A percentile compares a stretch with the other conserved stretches of the same genome.
These are phyloP conservation scores for Fusarium sp. DNA, from an alignment of 2,329 filamentous ascomycete genomes.

Conservation along the genomic window DNA sequence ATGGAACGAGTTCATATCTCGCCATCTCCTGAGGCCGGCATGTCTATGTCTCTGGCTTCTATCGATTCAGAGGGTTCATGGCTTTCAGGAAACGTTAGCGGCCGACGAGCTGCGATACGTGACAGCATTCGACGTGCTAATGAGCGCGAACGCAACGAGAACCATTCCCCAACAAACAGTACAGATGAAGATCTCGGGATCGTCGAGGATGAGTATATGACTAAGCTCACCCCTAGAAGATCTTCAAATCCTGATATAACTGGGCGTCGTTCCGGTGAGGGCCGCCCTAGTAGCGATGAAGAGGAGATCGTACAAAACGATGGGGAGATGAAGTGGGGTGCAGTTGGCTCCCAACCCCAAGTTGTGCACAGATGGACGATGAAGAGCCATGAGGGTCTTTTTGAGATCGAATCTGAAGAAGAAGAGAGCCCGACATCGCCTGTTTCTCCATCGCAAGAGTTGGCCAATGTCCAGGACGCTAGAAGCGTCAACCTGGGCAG, in stretches of 20 bases:
- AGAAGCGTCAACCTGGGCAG: conserved; percentile 76
- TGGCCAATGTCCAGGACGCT: conserved; percentile 68
- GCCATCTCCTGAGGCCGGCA: conserved; percentile 68
- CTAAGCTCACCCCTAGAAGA: conserved; percentile 55
- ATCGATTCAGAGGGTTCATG: conserved; percentile 97
- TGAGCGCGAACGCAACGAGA: conserved; percentile 44
- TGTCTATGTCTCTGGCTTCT: conserved; percentile 89
- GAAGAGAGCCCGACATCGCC: conserved; percentile 49
- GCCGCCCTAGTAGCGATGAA: conserved; percentile 70
- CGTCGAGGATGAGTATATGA: conserved; percentile 79
- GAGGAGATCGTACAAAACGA: conserved; percentile 58
- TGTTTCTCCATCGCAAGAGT: conserved; percentile 50
- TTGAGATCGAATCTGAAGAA: conserved; percentile 58
- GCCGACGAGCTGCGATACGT: conserved; percentile 61
- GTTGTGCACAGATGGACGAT: conserved; percentile 70
- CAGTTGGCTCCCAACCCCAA: conserved; percentile 59
- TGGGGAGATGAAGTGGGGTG: conserved; percentile 64
- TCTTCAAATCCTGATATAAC: conserved; percentile 44
- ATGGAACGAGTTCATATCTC: conserved; percentile 44
- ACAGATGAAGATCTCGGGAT: conserved; percentile 73
- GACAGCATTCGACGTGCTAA: conserved; percentile 53
- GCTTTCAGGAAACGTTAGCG: conserved; percentile 80
- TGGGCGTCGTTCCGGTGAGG: conserved; percentile 62
- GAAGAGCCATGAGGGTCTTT: conserved; percentile 64
- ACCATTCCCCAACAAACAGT: conserved; percentile 54